These are phyloP conservation scores for Ceratocystis smalleyi DNA, from an alignment of 2,329 filamentous ascomycete genomes.

Conservation along the genomic window DNA sequence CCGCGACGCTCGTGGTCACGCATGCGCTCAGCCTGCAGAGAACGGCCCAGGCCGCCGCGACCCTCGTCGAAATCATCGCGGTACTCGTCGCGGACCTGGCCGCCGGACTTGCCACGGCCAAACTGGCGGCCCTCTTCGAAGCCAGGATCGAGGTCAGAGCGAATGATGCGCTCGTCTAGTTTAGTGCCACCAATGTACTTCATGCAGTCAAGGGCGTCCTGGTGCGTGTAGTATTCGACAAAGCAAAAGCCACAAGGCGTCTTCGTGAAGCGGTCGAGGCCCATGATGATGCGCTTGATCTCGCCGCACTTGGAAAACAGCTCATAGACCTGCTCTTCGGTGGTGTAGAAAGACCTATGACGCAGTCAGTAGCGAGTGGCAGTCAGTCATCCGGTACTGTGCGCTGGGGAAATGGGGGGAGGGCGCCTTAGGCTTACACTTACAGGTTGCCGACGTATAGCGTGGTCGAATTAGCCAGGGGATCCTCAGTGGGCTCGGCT, in stretches of 20 bases:
- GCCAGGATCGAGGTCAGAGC: constrained; percentile 87
- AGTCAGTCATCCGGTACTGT: constrained; percentile 5
- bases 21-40: constrained; percentile 42
- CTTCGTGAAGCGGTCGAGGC: constrained; percentile 89
- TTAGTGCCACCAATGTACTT: constrained; percentile 98
- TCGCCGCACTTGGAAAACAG: constrained; percentile 92
- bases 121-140: constrained; percentile 95
- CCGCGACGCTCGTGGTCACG: constrained; percentile 25
- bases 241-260: constrained; percentile 99
- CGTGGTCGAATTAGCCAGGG: constrained; percentile 73
- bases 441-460: constrained; percentile 96
- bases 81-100: constrained; percentile 95
- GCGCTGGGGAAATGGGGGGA: neutral
- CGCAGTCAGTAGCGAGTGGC: constrained; percentile 17
- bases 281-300: constrained; percentile 97
- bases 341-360: constrained; percentile 82
- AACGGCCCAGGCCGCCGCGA: constrained; percentile 73
- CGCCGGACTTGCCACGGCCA: constrained; percentile 84
- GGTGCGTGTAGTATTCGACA: constrained; percentile 96
- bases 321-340: constrained; percentile 96
- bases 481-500: constrained; percentile 44
- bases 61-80: constrained; percentile 94
- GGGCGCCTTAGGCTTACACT: constrained; percentile 35
- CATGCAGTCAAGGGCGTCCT: constrained; percentile 93
- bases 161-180: constrained; percentile 89